Base-by-base conservation (phyloP, 1,284 basidiomycete species). In the Pholiota adiposa region DNA sequence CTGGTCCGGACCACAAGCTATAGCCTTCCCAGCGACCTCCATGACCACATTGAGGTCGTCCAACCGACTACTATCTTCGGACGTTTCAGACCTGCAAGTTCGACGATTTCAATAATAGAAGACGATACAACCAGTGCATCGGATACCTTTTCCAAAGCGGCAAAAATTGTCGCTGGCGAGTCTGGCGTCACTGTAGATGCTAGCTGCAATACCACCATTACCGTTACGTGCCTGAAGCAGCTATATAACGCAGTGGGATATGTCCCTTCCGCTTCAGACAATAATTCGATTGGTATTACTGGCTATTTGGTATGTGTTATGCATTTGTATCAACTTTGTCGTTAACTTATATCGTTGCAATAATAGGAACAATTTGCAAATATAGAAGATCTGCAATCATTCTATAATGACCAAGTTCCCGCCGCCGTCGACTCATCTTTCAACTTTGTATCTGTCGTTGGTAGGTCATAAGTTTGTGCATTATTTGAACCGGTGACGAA, bases 11-110 rank as follows among this genome's bases (percentile, higher is more conserved):
- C 90, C n/a, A 86, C 83, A 4, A 78, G 77, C 44, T 93, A 92
- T 74, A 86, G 86, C 65, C 76, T 93, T 7, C 90, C 91, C 0
- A 78, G 77, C 58, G 62, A 80, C 59, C 70, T 93, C 19, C 80
- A 87, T 63, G 73, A 75, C 4, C 89, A 92, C 66, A 70, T 92
- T 46, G 89, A 92, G 51, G 72, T 92, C 34, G 78, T 93, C 40
- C 87, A 90, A 61, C 91, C 91, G 0, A 93, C 91, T 0, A 90
- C 89, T 0, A 81, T 87, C 72, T 93, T 92, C 68, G 79, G 80
- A 44, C 81, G 81, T 40, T 77, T 82, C 65, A 81, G 75, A 59
- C 71, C 72, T 11, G 75, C 79, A 62, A 81, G 71, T 61, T 79
- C 83, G 8, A 84, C 79, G 0, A 72, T 85, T 18, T 62, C 71